These are phyloP conservation scores for Coix lacrymajobi DNA, from an alignment of 176 grass and related monocot species.

Conservation along the genomic window DNA sequence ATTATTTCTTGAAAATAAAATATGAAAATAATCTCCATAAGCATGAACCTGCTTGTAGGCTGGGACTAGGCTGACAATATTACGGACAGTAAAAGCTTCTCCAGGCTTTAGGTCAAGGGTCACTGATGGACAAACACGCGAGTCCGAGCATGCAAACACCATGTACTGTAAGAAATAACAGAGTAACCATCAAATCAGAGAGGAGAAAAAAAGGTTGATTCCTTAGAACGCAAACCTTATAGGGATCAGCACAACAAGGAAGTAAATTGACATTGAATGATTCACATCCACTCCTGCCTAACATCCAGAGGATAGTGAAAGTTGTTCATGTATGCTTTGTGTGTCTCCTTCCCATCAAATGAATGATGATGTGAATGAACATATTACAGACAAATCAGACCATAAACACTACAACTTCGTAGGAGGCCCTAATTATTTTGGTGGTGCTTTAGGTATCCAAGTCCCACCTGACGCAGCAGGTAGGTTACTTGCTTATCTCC, in stretches of 20 bases:
- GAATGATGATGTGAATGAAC: background rate
- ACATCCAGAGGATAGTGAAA: background rate
- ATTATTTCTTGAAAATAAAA: background rate
- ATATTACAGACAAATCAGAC: background rate
- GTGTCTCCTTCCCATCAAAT: background rate
- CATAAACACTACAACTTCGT: background rate
- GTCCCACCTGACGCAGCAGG: background rate
- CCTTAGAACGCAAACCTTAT: background rate
- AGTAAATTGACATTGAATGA: background rate
- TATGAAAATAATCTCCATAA: conserved; percentile 9
- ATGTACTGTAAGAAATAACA: conserved; percentile 55
- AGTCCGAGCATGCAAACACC: conserved; percentile 84
- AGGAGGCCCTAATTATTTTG: background rate
- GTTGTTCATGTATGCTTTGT: background rate
- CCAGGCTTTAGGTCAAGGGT: conserved; percentile 63
- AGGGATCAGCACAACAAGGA: background rate
- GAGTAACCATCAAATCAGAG: background rate
- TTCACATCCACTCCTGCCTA: background rate
- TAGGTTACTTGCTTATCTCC: background rate
- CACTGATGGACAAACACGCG: conserved; percentile 74
- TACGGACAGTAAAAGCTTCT: conserved; percentile 75
- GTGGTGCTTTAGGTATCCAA: background rate
- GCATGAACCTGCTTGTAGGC: conserved; percentile 43
- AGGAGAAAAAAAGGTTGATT: background rate
- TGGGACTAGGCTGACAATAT: conserved; percentile 65